Base-by-base conservation (phyloP, 1,284 basidiomycete species). In the Papiliotrema flavescens region DNA sequence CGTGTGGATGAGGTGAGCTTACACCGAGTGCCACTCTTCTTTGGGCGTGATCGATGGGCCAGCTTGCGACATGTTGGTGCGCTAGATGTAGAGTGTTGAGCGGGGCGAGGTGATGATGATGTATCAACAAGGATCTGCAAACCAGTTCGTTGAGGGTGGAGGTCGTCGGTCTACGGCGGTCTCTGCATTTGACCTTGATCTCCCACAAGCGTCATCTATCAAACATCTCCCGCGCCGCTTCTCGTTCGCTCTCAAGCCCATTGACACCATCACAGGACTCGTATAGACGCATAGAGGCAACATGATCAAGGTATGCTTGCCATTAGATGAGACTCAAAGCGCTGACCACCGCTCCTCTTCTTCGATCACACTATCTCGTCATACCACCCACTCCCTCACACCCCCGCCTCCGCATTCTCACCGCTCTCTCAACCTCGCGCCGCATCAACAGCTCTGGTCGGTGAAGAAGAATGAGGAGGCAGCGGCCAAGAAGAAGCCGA, bases 401-500 rank as follows among this genome's bases (percentile, higher is more conserved):
- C 24, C 20, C 19, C 9, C 28, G 48, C 17, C 22, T 48, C 39
- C 48, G 8, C 9, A 39, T 24, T 42, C n/a, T 20, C 39, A 14
- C n/a, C 35, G 40, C 19, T 3, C 40, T 45, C 19, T 49, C 22
- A 23, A 17, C 44, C 20, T 39, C 32, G 17, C 22, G 39, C 13
- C 39, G 5, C 17, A 35, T 24, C 49, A 42, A 50, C 46, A 97
- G 93, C 95, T 97, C 70, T 96, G 93, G 88, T 90, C 86, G 65
- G 89, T 97, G 85, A 96, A 96, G 85, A 95, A 96, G 85, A 69
- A 76, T 50, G 89, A 94, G 80, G 89, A 94, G 73, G 89, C 89
- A 54, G 89, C 90, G 51, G 85, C 87, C 17, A 95, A 92, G 86
- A 94, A 86, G 84, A 90, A 88, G 81, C 92, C 93, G 45, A 97